phyloP scores from a whole-genome alignment of 805 yeast species.

The Saccharomycopsis malanga region DNA sequence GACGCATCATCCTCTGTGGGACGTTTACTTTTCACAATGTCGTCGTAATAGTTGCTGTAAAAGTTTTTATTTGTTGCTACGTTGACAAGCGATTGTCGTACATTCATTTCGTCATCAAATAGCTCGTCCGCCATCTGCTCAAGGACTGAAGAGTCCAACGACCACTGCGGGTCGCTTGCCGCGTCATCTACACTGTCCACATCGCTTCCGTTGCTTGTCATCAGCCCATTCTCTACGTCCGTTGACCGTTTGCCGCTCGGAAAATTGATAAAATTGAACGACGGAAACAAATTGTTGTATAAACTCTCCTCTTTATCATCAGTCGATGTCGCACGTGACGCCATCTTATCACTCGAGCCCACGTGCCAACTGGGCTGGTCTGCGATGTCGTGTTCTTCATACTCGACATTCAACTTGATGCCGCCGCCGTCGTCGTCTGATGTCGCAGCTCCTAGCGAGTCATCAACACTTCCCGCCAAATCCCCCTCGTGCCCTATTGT shows the following conservation, averaged over 20 bases:
- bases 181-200: background rate
- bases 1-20: background rate
- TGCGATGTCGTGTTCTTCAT: too few relatives aligned
- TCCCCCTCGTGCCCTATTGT: too few relatives aligned
- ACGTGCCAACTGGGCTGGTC: too few relatives aligned
- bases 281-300: conserved; percentile 13
- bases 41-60: conserved; percentile 16
- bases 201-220: background rate
- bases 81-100: conserved; percentile 4
- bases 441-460: too few relatives aligned
- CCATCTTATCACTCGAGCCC: too few relatives aligned
- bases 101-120: conserved; percentile 13
- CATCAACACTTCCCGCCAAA: too few relatives aligned
- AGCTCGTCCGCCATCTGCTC: conserved; percentile 14
- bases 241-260: background rate
- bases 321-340: too few relatives aligned
- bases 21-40: background rate
- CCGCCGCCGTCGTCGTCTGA: too few relatives aligned
- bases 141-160: conserved; percentile 13
- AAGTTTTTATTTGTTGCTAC: conserved; percentile 11
- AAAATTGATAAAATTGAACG: conserved; percentile 13
- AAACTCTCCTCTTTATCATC: too few relatives aligned
- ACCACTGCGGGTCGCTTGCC: background rate
- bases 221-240: too few relatives aligned
- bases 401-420: too few relatives aligned